phyloP scores from a whole-genome alignment of 331 rosid genomes.

The Pyrus hybrid region DNA sequence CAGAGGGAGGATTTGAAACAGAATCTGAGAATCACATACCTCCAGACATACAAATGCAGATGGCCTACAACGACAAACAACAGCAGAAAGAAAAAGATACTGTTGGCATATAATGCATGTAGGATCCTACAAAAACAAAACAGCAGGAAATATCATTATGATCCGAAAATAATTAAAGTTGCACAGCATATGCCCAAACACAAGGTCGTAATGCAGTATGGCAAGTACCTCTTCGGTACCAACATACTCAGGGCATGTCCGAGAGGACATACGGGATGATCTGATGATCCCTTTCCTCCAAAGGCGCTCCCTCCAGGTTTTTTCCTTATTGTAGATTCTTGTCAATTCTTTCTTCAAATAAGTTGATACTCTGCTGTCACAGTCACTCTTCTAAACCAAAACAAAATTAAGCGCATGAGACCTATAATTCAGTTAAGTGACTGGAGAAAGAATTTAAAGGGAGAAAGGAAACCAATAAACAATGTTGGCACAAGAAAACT shows the following conservation, averaged over 20 bases:
- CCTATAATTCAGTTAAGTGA: background rate
- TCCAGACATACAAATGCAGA: conserved; percentile 80
- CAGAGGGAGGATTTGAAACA: background rate
- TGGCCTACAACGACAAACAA: conserved; percentile 76
- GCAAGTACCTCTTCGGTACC: conserved; percentile 81
- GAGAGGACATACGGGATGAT: conserved; percentile 66
- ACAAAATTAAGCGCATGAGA: conserved; percentile 22
- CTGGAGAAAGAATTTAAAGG: background rate
- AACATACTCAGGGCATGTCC: conserved; percentile 62
- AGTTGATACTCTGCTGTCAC: conserved; percentile 47
- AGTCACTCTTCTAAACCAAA: conserved; percentile 43
- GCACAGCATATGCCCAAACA: background rate
- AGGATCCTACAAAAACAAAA: conserved; percentile 53
- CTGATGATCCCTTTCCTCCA: conserved; percentile 77
- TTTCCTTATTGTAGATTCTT: conserved; percentile 57
- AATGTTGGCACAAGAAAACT: background rate
- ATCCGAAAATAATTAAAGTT: conserved; percentile 1
- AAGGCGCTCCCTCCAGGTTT: conserved; percentile 75
- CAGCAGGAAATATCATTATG: conserved; percentile 10
- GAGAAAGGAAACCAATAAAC: background rate
- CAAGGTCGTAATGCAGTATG: background rate
- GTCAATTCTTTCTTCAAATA: conserved; percentile 74
- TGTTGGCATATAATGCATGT: conserved; percentile 87
- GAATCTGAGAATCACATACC: conserved; percentile 37
- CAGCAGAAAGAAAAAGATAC: conserved; percentile 89